A percentile compares a stretch with the other conserved stretches of the same genome.
These are phyloP conservation scores for Hypomontagnella submonticulosa DNA, from an alignment of 495 filamentous ascomycete species.

Conservation along the genomic window DNA sequence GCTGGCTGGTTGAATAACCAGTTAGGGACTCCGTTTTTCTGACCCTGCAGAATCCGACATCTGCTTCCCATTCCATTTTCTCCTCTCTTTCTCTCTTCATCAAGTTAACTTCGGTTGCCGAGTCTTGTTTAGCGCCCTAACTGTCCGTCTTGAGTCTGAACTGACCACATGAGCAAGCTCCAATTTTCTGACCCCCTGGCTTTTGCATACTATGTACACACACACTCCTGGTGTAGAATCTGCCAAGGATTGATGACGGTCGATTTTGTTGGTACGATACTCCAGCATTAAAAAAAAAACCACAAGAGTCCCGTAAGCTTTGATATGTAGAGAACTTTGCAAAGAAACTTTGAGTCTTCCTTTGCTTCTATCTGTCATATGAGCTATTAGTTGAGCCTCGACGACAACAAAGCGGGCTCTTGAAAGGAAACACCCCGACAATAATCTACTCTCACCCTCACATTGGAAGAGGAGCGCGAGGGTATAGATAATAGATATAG, in stretches of 20 bases:
- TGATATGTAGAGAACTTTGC: slow-evolving; percentile 12
- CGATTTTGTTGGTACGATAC: slow-evolving; percentile 17
- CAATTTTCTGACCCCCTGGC: slow-evolving; percentile 38
- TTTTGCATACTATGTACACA: slow-evolving; percentile 41
- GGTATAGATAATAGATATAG: background rate
- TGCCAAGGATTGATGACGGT: slow-evolving; percentile 39
- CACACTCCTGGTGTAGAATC: slow-evolving; percentile 37
- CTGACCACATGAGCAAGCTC: slow-evolving; percentile 46
- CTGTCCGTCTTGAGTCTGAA: slow-evolving; percentile 42
- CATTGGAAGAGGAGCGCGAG: too few species aligned
- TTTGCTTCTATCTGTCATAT: slow-evolving; percentile 15
- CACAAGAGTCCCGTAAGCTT: slow-evolving; percentile 10
- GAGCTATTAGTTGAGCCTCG: slow-evolving; percentile 15
- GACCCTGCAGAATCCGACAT: slow-evolving; percentile 42
- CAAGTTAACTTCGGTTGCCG: slow-evolving; percentile 41
- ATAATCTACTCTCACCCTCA: background rate
- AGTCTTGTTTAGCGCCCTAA: slow-evolving; percentile 46
- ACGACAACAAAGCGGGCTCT: slow-evolving; percentile 24
- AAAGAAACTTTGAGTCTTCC: slow-evolving; percentile 21
- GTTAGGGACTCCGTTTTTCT: slow-evolving; percentile 20
- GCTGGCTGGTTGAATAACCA: slow-evolving; percentile 30
- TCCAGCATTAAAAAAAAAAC: slow-evolving; percentile 2
- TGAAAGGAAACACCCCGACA: slow-evolving; percentile 6
- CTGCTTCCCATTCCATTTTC: slow-evolving; percentile 16
- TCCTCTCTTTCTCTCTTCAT: slow-evolving; percentile 5